phyloP scores from a whole-genome alignment of 1,284 basidiomycete species.

The Cutaneotrichosporon sp. region DNA sequence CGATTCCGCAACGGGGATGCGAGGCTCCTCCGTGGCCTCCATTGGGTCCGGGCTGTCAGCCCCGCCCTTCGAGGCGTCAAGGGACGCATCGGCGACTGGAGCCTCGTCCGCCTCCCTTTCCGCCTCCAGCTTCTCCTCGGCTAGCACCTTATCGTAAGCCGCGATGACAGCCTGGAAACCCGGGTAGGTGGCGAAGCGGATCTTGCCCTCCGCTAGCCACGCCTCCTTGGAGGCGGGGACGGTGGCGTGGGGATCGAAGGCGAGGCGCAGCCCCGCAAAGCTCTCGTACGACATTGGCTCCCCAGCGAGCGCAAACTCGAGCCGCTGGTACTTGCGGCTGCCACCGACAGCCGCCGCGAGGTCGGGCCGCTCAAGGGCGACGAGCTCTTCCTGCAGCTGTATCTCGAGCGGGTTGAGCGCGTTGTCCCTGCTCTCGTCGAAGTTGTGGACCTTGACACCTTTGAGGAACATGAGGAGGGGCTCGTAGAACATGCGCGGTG shows the following conservation, averaged over 20 bases:
- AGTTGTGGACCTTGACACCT: not conserved
- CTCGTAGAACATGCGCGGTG: not conserved
- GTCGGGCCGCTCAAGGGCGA: not conserved
- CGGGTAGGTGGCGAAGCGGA: not conserved
- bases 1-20: too few species aligned
- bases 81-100: too few species aligned
- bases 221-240: not conserved
- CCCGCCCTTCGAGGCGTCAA: too few species aligned
- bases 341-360: not conserved
- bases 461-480: not conserved
- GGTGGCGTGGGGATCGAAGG: not conserved
- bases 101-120: too few species aligned
- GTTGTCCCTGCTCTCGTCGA: not conserved
- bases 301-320: not conserved
- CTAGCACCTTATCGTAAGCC: not conserved
- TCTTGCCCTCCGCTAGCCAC: not conserved
- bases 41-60: too few species aligned
- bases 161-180: not conserved
- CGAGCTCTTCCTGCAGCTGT: not conserved
- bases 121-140: too few species aligned
- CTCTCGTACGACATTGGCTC: not conserved
- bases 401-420: not conserved
- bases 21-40: too few species aligned
- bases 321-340: not conserved
- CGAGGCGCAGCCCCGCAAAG: not conserved